phyloP scores from a whole-genome alignment of 225 moss, liverwort and hornwort genomes.

The Marchantia polymorpha region DNA sequence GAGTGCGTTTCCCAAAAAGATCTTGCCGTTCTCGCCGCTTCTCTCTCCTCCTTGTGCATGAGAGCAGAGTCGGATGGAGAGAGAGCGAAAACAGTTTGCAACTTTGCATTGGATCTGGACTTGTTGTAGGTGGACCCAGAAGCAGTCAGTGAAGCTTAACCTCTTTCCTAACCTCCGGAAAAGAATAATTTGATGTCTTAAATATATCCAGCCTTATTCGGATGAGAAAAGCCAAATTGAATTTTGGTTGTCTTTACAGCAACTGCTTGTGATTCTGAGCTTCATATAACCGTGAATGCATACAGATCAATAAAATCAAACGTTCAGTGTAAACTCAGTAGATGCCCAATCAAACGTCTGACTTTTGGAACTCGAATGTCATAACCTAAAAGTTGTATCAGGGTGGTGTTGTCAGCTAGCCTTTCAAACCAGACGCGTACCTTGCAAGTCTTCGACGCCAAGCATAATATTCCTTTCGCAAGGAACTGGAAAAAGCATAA shows the following conservation, averaged over 20 bases:
- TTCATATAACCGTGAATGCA: too few species aligned
- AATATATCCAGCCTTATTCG: neutral
- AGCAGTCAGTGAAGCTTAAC: neutral
- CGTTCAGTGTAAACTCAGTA: neutral
- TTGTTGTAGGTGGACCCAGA: neutral
- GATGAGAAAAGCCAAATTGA: neutral
- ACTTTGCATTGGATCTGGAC: neutral
- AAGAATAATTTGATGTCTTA: neutral
- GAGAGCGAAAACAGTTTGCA: neutral
- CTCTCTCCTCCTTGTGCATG: neutral
- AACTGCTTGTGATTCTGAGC: neutral
- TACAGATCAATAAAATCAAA: too few species aligned
- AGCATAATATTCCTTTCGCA: neutral
- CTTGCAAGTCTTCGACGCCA: neutral
- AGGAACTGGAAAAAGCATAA: neutral
- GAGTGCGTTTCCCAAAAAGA: neutral
- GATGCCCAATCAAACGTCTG: neutral
- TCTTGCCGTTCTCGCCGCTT: neutral
- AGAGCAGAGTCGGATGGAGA: too few species aligned
- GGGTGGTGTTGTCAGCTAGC: neutral
- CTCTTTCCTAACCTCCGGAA: neutral
- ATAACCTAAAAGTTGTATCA: neutral
- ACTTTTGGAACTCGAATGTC: neutral
- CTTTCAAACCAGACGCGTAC: neutral
- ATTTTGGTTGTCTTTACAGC: neutral